Percentiles rank a stretch among this genome's conserved stretches.
Evolutionary conservation across 2,329 filamentous ascomycete genomes (phyloP).

Genomic region (Chaetomium olivaceum): DNA sequence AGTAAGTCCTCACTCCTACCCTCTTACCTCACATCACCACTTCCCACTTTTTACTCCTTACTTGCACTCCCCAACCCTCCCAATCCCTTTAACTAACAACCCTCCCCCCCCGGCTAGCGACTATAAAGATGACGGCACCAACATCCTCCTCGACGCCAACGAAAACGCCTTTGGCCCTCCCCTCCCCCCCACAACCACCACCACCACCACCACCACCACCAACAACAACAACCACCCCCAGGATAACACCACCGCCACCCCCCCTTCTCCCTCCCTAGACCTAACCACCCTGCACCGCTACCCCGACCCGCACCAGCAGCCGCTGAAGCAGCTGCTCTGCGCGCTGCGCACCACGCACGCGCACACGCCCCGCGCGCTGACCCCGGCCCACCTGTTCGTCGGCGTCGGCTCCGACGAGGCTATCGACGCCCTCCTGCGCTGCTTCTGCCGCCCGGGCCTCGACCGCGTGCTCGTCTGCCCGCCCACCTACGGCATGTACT

Average conservation of each 20-base stretch:
- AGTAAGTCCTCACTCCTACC: slow-evolving; percentile 55
- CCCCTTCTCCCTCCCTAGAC: slow-evolving; percentile 65
- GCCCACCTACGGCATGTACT: slow-evolving; percentile 98
- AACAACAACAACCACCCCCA: slow-evolving; percentile 37
- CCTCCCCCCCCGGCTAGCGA: slow-evolving; percentile 62
- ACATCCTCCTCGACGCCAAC: slow-evolving; percentile 94
- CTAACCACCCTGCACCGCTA: slow-evolving; percentile 87
- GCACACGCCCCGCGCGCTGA: slow-evolving; percentile 73
- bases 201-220: slow-evolving; percentile 47
- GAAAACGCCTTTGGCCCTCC: slow-evolving; percentile 95
- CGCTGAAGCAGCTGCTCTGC: slow-evolving; percentile 85
- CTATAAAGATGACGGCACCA: slow-evolving; percentile 97
- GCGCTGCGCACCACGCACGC: slow-evolving; percentile 80
- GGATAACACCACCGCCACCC: slow-evolving; percentile 32
- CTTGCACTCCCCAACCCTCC: not conserved
- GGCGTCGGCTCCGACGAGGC: slow-evolving; percentile 96
- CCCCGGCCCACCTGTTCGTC: slow-evolving; percentile 84
- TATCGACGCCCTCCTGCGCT: slow-evolving; percentile 89
- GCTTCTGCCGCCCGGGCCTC: slow-evolving; percentile 83
- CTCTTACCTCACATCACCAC: not conserved
- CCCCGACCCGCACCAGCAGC: slow-evolving; percentile 89
- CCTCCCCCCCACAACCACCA: slow-evolving; percentile 37
- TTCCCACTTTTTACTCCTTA: not conserved
- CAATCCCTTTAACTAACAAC: not conserved
- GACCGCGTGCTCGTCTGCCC: slow-evolving; percentile 95